Evolutionary conservation across 129 eudicot species (phyloP).

Genomic region (Ambrosia trifida): DNA sequence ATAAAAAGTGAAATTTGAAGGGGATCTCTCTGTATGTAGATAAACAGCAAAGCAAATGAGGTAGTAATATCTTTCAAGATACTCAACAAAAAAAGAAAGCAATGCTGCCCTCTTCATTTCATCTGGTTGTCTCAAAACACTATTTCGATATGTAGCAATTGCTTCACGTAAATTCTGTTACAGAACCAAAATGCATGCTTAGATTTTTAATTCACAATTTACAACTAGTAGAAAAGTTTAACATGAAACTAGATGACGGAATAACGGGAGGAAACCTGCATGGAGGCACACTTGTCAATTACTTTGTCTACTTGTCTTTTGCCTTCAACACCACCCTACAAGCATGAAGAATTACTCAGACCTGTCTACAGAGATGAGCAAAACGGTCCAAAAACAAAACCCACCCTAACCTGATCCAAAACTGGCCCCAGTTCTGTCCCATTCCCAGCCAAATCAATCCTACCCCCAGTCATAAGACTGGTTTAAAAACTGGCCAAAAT

Average conservation of each 20-base stretch:
- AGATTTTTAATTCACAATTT: constrained; percentile 10
- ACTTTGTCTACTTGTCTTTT: constrained; percentile 94
- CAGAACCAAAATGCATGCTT: constrained; percentile 25
- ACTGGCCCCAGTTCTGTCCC: background rate
- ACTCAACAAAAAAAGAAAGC: constrained; percentile 96
- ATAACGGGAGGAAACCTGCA: constrained; percentile 61
- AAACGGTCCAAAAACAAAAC: background rate
- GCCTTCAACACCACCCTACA: constrained; percentile 98
- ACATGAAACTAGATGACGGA: background rate
- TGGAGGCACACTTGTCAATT: constrained; percentile 91
- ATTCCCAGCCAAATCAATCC: background rate
- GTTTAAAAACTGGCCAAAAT: background rate
- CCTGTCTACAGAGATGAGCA: constrained; percentile 3
- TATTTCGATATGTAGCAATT: constrained; percentile 82
- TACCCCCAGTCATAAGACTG: background rate
- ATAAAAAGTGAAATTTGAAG: constrained; percentile 57
- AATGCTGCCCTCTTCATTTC: constrained; percentile 96
- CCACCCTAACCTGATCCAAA: background rate
- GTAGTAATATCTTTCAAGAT: constrained; percentile 94
- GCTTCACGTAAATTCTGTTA: constrained; percentile 97
- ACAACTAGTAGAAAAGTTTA: constrained; percentile 18
- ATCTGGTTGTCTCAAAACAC: constrained; percentile 81
- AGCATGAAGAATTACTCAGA: constrained; percentile 38
- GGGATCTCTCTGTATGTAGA: constrained; percentile 81
- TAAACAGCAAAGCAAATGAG: constrained; percentile 96